Evolutionary conservation across 352 stramenopile species (phyloP), one percentile per base, ranked within the genome.

Genomic region (Phytophthora cajani): DNA sequence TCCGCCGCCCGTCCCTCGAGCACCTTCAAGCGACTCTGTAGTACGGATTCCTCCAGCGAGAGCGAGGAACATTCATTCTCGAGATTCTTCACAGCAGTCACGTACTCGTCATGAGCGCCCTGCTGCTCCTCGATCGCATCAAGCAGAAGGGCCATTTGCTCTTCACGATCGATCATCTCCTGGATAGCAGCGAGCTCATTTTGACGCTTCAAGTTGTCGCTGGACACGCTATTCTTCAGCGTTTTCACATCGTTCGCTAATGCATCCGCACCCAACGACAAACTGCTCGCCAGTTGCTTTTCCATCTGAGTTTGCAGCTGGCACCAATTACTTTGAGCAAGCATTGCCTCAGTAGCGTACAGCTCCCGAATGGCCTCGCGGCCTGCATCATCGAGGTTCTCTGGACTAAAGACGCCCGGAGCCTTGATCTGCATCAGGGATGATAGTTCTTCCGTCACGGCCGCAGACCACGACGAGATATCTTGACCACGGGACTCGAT

Each of bases 61-160:
- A 95, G 67, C 11, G 79, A 81, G 12, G 85, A 82, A 46, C 84
- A 91, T 38, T 90, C 59, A 11, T 69, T 84, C 42, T 92, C 84
- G 17, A 95, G 65, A 47, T 68, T 50, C 42, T 88, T 73, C 9
- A 95, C 86, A 0, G 81, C 78, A 46, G 72, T 69, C 8, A 76
- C 75, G 47, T 89, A 93, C 33, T 95, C 87, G 8, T 86, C 79
- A 6, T 87, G 81, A 6, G 82, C 83, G 6, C 55, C 67, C 58
- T 92, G 85, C 65, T 95, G 87, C 58, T 95, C 87, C 57, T 95
- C 87, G 53, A 92, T 91, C 10, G 81, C 87, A 67, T 95, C 87
- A 50, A 95, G 44, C 12, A 93, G 72, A 51, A 84, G 65, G 19
- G 73, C 69, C 78, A 92, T 87, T 67, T 92, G 82, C 55, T 85